Base-by-base conservation (phyloP, 2,329 filamentous ascomycete species). In the Diaporthe longicolla region DNA sequence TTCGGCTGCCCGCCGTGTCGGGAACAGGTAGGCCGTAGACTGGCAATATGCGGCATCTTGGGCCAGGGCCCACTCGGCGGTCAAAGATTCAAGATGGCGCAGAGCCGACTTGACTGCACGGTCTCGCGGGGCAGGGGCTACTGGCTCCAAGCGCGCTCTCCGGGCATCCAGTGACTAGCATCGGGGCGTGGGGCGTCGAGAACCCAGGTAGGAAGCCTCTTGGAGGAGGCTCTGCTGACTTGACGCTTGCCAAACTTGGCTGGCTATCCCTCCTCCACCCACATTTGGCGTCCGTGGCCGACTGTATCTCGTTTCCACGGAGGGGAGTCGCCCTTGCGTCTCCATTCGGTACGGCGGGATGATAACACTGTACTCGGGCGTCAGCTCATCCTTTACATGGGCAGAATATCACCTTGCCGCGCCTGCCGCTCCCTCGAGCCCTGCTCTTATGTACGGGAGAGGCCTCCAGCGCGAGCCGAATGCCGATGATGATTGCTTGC, bases 331-430 rank as follows among this genome's bases (percentile, higher is more conserved):
- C 63, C 63, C 63, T 68, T 40, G 63, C 24, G 59, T 54, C 45
- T 71, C 70, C 59, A 63, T 63, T 54, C 70, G 63, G 40, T 35
- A 37, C 58, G 54, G 58, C 70, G 48, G 48, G 35, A 37, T 32
- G 70, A 71, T 71, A 63, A 63, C 32, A 63, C 50, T 61, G 48
- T 71, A 55, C 57, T 32, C 70, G 45, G 70, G 50, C 59, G 54
- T 71, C 70, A 61, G 70, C 57, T 63, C 70, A 61, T 61, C 57
- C 45, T 61, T 59, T 43, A 35, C 70, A 71, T 63, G 57, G 59
- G 70, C 70, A 54, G 50, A 71, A 63, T 61, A 59, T 71, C 59
- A 40, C 21, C 57, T 71, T 71, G 70, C 57, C 70, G 70, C 70
- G 70, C 55, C 70, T 52, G 70, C 70, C 70, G 70, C 70, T 29